These are phyloP conservation scores for Auricularia cornea DNA, from an alignment of 768 basidiomycete genomes.

Conservation along the genomic window DNA sequence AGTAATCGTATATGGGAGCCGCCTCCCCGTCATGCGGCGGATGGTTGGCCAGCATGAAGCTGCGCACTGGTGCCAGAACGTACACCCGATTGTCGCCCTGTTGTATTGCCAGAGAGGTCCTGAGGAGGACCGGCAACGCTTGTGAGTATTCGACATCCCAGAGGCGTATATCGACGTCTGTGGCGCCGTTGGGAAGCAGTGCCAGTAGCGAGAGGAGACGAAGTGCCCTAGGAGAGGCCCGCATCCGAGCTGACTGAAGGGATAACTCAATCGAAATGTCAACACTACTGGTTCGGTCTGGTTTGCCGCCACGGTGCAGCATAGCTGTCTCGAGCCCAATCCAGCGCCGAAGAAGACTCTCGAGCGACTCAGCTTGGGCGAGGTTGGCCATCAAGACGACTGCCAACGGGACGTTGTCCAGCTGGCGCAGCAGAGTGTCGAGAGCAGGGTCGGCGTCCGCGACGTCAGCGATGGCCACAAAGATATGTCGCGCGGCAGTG, in stretches of 20 bases:
- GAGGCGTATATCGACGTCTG: slow-evolving; percentile 8
- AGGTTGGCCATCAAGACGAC: slow-evolving; percentile 16
- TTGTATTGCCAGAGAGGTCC: too few species aligned
- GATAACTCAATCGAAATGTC: slow-evolving; percentile 26
- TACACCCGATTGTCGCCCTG: too few species aligned
- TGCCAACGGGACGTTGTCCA: slow-evolving; percentile 27
- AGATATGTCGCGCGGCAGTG: slow-evolving; percentile 15
- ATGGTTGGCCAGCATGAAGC: too few species aligned
- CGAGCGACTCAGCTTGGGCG: slow-evolving; percentile 11
- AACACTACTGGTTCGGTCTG: slow-evolving; percentile 19
- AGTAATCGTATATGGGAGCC: too few species aligned
- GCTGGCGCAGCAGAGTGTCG: slow-evolving; percentile 13
- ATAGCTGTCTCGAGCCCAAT: slow-evolving; percentile 14
- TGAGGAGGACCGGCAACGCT: too few species aligned
- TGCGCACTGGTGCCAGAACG: too few species aligned
- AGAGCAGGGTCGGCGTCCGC: slow-evolving; percentile 17
- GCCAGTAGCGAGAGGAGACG: slow-evolving; percentile 20
- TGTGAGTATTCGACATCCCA: not conserved
- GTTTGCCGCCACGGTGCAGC: slow-evolving; percentile 9
- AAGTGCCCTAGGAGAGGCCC: slow-evolving; percentile 16
- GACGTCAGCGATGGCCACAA: slow-evolving; percentile 14
- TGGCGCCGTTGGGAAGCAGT: slow-evolving; percentile 21
- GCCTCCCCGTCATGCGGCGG: too few species aligned
- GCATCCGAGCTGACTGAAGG: slow-evolving; percentile 21
- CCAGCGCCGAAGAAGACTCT: slow-evolving; percentile 13